Conservation (phyloP, 768 basidiomycete species). For the Hirschioporus abietinus region DNA sequence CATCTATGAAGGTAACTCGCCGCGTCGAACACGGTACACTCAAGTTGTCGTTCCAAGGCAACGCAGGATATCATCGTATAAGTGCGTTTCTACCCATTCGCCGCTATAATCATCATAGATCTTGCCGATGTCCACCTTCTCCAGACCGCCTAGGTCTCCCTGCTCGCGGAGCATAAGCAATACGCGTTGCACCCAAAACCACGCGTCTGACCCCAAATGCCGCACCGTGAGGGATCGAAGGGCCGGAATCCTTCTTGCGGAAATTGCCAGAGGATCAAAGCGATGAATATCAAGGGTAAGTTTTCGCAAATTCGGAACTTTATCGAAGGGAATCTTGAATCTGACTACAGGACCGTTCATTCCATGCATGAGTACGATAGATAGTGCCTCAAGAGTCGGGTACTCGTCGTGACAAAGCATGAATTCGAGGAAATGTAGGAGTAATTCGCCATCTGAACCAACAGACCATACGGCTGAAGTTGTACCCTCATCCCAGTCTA, state of each 20-base stretch:
- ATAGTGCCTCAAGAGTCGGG: not conserved
- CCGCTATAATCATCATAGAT: too few relatives aligned
- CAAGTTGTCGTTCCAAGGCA: too few relatives aligned
- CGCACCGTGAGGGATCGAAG: not conserved
- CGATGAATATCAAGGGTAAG: not conserved
- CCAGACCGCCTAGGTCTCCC: not conserved
- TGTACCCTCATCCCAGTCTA: too few relatives aligned
- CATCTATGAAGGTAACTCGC: too few relatives aligned
- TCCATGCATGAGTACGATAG: not conserved
- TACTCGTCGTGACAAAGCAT: not conserved
- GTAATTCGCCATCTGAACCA: too few relatives aligned
- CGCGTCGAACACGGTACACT: too few relatives aligned
- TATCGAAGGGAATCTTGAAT: not conserved
- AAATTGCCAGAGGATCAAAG: not conserved
- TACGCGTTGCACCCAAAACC: not conserved
- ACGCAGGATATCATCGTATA: too few relatives aligned
- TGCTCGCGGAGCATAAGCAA: not conserved
- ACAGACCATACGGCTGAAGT: too few relatives aligned
- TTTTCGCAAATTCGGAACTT: not conserved
- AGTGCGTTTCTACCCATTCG: too few relatives aligned
- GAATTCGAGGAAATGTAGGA: too few relatives aligned
- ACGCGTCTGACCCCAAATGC: not conserved
- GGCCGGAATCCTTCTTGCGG: not conserved
- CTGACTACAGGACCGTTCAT: too few relatives aligned
- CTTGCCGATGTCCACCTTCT: not conserved